phyloP scores from a whole-genome alignment of 2,329 filamentous ascomycete genomes.

The Aureobasidium sp. region DNA sequence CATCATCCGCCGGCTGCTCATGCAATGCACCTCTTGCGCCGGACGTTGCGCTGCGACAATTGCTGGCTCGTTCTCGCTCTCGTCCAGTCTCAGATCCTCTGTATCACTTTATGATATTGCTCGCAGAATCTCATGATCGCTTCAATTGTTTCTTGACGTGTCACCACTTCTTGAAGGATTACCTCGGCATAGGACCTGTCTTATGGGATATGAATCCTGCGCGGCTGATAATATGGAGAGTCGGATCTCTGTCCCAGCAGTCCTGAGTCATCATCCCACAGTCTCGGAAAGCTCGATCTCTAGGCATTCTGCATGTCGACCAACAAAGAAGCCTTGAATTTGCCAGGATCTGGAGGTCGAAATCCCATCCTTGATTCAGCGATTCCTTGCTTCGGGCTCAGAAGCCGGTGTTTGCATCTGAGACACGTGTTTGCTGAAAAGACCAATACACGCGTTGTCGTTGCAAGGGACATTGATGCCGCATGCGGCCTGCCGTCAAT shows the following conservation, averaged over 20 bases:
- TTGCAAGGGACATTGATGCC: neutral
- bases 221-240: neutral
- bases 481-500: neutral
- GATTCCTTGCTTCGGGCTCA: neutral
- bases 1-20: neutral
- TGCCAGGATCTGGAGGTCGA: neutral
- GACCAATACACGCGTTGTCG: neutral
- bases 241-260: neutral
- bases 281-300: neutral
- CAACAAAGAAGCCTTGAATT: neutral
- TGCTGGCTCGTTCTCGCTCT: neutral
- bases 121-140: neutral
- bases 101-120: neutral
- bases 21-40: constrained; percentile 9
- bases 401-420: neutral
- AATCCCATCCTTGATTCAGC: neutral
- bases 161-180: neutral
- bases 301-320: neutral
- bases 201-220: neutral
- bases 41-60: neutral
- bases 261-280: neutral
- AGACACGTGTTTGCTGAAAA: neutral
- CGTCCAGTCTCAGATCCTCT: neutral
- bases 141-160: neutral
- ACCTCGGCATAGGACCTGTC: neutral